These are phyloP conservation scores for Cyberlindnera amylophila DNA, from an alignment of 805 yeast genomes.

Conservation along the genomic window DNA sequence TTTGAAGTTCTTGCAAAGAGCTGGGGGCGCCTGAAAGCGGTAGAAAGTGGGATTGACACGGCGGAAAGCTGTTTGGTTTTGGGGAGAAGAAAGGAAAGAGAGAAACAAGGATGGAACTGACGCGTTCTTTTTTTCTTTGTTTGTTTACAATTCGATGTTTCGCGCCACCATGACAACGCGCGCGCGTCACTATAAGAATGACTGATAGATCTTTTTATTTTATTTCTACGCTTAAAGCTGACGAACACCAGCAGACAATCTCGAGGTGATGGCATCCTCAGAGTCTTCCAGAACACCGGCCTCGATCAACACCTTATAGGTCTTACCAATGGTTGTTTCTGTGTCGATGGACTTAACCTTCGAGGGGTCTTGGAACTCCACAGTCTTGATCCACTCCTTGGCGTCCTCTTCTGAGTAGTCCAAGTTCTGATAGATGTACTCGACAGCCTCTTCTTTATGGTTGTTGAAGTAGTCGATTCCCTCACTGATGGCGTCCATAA, in stretches of 20 bases:
- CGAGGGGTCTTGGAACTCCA: slow-evolving; percentile 43
- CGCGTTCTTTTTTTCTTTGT: not conserved
- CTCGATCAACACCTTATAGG: slow-evolving; percentile 16
- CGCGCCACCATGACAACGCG: not conserved
- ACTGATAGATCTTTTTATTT: too few species aligned
- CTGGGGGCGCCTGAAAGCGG: not conserved
- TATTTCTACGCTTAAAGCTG: too few species aligned
- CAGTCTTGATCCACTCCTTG: slow-evolving; percentile 76
- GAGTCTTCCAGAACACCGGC: slow-evolving; percentile 20
- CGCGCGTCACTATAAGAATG: too few species aligned
- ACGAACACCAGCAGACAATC: too few species aligned
- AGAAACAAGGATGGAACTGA: not conserved
- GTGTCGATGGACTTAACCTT: slow-evolving; percentile 10
- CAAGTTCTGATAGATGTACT: slow-evolving; percentile 59
- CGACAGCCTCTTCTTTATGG: slow-evolving; percentile 61
- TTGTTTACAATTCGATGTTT: not conserved
- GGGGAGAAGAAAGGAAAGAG: not conserved
- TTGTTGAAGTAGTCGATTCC: slow-evolving; percentile 66
- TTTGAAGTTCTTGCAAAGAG: too few species aligned
- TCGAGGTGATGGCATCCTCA: slow-evolving; percentile 9
- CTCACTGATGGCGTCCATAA: slow-evolving; percentile 52
- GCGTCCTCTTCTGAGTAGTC: slow-evolving; percentile 82
- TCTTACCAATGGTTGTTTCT: slow-evolving; percentile 14
- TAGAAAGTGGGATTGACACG: not conserved
- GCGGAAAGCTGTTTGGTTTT: not conserved